Base-by-base conservation (phyloP, 805 yeast species). In the Candida arabinofermentans region DNA sequence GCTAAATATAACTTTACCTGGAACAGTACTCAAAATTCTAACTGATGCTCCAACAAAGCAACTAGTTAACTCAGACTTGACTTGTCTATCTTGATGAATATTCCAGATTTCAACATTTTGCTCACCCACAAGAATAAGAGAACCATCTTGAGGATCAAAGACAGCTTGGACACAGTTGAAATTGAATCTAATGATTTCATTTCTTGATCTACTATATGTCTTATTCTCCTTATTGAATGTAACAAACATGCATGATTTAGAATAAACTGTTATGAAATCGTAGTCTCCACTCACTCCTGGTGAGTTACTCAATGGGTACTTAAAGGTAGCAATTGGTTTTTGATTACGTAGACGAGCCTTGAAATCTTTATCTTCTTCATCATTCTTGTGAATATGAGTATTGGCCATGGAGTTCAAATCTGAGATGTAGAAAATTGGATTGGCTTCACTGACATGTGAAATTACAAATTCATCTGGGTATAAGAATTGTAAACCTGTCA, bases 391-490 rank as follows among this genome's bases (percentile, higher is more conserved):
- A 26, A 61, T 39, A 14, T 48, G 58, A 3, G 51, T 55, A 22
- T 57, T 51, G 9, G 62, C 49, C 50, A 59, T 58, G 2, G 58
- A 50, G 24, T 48, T 48, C 32, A 59, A 44, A 40, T 59, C 55
- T 6, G 61, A 55, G 5, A 59, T 46, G 31, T 54, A 54, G 53
- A 59, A 61, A 13, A 48, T 52, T 5, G 65, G 63, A 31, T 49
- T 46, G 38, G 45, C 44, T 23, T 57, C 62, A 38, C 48, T 47
- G 8, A 50, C 27, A 46, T 57, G 62, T 19, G 54, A 47, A 38
- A 62, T 47, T 5, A 57, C 58, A 48, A 62, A 58, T 39, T 53
- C 57, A 13, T 55, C 52, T 3, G 65, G 58, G 34, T 48, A 49
- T 27, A 60, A 44, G 16, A 62, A 44, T 24, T 55, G 50, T n/a